A percentile compares a stretch with the other conserved stretches of the same genome.
These are phyloP conservation scores for Adansonia grandidieri DNA, from an alignment of 441 rosid genomes.

Conservation along the genomic window DNA sequence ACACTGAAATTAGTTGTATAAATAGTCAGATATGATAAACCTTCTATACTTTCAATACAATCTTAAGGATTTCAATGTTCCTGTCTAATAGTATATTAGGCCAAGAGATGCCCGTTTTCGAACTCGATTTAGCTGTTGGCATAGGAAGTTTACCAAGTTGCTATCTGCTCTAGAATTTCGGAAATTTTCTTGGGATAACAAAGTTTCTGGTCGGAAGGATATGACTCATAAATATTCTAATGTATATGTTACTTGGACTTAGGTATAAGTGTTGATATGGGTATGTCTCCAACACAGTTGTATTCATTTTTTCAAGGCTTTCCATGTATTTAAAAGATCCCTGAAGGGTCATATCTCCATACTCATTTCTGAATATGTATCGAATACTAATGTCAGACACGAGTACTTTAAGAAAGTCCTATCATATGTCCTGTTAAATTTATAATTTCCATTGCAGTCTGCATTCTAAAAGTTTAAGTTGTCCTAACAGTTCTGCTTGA, in stretches of 20 bases:
- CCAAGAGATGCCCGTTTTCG: not conserved
- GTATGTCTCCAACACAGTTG: too few relatives aligned
- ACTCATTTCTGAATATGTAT: too few relatives aligned
- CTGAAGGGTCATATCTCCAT: not conserved
- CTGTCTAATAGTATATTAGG: not conserved
- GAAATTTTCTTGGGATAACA: not conserved
- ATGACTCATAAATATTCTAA: not conserved
- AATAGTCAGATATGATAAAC: not conserved
- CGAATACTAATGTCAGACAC: too few relatives aligned
- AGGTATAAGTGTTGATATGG: too few relatives aligned
- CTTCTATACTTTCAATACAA: not conserved
- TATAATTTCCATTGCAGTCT: not conserved
- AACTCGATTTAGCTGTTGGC: not conserved
- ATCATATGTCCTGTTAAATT: not conserved
- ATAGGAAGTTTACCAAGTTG: not conserved
- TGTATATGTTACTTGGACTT: too few relatives aligned
- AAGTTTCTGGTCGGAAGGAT: not conserved
- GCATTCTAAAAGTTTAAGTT: not conserved
- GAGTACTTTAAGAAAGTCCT: not conserved
- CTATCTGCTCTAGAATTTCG: not conserved
- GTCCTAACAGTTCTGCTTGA: conserved; percentile 18
- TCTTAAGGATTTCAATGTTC: not conserved
- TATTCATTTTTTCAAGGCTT: too few relatives aligned
- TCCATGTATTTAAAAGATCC: not conserved
- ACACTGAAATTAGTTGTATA: not conserved